phyloP scores from a whole-genome alignment of 768 basidiomycete species.

The Thelephora ganbajun region DNA sequence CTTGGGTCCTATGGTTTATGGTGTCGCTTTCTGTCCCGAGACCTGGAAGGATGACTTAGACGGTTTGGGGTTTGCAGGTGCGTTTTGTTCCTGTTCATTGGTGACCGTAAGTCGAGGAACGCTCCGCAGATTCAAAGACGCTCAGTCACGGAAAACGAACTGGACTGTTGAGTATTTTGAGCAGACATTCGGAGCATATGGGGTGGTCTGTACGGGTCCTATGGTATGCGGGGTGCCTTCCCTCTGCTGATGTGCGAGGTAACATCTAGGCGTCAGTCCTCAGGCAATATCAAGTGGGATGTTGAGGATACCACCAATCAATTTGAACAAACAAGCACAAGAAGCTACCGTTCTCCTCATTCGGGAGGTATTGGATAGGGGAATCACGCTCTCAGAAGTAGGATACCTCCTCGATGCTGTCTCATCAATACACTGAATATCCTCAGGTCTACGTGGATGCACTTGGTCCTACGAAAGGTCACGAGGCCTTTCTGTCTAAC shows the following conservation, averaged over 20 bases:
- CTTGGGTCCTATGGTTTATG: slow-evolving; percentile 91
- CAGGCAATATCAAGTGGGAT: slow-evolving; percentile 87
- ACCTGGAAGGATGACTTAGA: slow-evolving; percentile 65
- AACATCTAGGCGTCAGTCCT: slow-evolving; percentile 38
- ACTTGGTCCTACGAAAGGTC: slow-evolving; percentile 74
- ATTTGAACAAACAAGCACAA: slow-evolving; percentile 80
- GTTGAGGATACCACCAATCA: slow-evolving; percentile 70
- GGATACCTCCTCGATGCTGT: slow-evolving; percentile 4
- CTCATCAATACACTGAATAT: background rate
- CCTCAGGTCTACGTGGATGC: slow-evolving; percentile 86
- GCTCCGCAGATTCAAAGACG: slow-evolving; percentile 77
- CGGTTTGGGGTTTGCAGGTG: slow-evolving; percentile 83
- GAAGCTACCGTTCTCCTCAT: slow-evolving; percentile 86
- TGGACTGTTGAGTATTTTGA: slow-evolving; percentile 48
- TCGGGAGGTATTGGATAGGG: slow-evolving; percentile 66
- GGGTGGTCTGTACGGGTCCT: slow-evolving; percentile 77
- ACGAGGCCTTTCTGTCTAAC: slow-evolving; percentile 69
- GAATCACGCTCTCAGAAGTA: slow-evolving; percentile 71
- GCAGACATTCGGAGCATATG: slow-evolving; percentile 54
- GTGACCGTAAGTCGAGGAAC: background rate
- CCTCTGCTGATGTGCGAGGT: background rate
- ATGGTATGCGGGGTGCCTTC: slow-evolving; percentile 20
- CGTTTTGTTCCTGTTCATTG: slow-evolving; percentile 6
- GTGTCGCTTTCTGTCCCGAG: slow-evolving; percentile 82
- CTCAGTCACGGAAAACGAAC: slow-evolving; percentile 60